A percentile compares a stretch with the other conserved stretches of the same genome.
Evolutionary conservation across 805 yeast species (phyloP).

Genomic region (Saturnispora hagleri): DNA sequence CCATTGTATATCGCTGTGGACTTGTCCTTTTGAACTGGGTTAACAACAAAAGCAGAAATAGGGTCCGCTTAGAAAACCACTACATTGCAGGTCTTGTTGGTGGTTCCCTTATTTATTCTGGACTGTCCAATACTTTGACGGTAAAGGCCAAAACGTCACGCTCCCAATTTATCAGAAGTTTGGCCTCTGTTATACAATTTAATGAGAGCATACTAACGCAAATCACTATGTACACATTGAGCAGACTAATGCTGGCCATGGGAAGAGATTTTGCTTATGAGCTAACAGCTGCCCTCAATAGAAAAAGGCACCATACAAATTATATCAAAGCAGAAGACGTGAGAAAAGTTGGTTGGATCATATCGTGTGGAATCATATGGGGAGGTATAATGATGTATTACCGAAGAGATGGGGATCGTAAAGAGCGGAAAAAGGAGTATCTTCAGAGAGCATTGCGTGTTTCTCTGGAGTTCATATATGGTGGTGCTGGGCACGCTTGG

Average conservation of each 20-base stretch:
- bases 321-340: constrained; percentile 13
- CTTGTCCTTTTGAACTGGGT: constrained; percentile 10
- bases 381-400: constrained; percentile 66
- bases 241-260: constrained; percentile 55
- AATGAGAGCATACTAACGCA: constrained; percentile 48
- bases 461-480: constrained; percentile 65
- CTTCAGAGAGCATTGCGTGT: constrained; percentile 57
- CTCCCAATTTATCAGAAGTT: not conserved
- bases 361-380: constrained; percentile 61
- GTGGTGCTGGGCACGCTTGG: constrained; percentile 38
- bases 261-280: constrained; percentile 39
- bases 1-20: constrained; percentile 20
- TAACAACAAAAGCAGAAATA: not conserved
- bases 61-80: constrained; percentile 3
- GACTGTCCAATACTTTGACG: constrained; percentile 12
- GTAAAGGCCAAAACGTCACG: not conserved
- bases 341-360: constrained; percentile 39
- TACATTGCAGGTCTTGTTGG: constrained; percentile 26
- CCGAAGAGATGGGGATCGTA: constrained; percentile 43
- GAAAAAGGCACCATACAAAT: not conserved
- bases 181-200: constrained; percentile 6
- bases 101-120: constrained; percentile 26
- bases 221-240: constrained; percentile 63
- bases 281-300: constrained; percentile 11
- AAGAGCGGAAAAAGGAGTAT: constrained; percentile 19